These are phyloP conservation scores for Floccularia luteovirens DNA, from an alignment of 768 basidiomycete genomes.

Conservation along the genomic window DNA sequence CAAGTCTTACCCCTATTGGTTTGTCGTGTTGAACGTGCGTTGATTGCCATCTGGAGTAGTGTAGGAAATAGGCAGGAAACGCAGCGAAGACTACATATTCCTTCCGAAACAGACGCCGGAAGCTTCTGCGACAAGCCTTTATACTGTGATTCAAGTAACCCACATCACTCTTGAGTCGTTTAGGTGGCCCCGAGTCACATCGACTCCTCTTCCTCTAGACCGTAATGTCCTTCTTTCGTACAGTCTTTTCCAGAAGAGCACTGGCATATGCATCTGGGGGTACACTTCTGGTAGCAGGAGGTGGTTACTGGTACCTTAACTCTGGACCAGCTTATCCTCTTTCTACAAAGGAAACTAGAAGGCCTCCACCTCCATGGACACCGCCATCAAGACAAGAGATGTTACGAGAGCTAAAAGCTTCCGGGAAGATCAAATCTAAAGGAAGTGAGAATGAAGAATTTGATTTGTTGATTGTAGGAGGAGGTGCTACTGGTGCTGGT, in stretches of 20 bases:
- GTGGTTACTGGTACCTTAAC: conserved; percentile 66
- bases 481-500: conserved; percentile 94
- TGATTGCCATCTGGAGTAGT: too few relatives aligned
- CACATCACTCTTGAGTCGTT: too few relatives aligned
- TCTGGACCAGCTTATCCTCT: conserved; percentile 63
- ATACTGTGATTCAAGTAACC: too few relatives aligned
- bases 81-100: too few relatives aligned
- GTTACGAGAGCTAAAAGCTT: conserved; percentile 48
- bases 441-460: conserved; percentile 44
- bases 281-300: conserved; percentile 42
- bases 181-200: too few relatives aligned
- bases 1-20: too few relatives aligned
- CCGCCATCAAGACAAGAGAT: conserved; percentile 66
- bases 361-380: conserved; percentile 74
- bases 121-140: too few relatives aligned
- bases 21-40: too few relatives aligned
- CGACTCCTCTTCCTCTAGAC: too few relatives aligned
- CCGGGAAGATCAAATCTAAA: conserved; percentile 18
- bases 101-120: too few relatives aligned
- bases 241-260: conserved; percentile 47
- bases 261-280: conserved; percentile 47
- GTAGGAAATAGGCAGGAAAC: too few relatives aligned
- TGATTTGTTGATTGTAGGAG: conserved; percentile 83
- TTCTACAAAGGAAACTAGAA: conserved; percentile 57
- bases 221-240: too few relatives aligned